These are phyloP conservation scores for Naegleria lovaniensis DNA, from an alignment of 208 protist genomes.

Conservation along the genomic window DNA sequence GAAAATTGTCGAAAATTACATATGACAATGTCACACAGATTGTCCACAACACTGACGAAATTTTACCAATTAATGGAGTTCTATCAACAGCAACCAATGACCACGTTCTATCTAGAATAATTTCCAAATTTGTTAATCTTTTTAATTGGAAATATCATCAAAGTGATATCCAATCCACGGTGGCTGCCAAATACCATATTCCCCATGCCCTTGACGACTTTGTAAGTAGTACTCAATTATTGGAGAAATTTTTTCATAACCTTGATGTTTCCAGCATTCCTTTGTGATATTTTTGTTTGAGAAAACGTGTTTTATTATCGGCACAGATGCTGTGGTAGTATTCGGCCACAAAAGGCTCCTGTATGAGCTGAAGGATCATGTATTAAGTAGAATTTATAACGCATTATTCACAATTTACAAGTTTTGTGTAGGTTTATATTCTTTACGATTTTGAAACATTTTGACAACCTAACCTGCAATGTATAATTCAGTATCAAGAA, in stretches of 20 bases:
- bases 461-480: no score
- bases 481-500: slow-evolving; percentile 19
- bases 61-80: background rate
- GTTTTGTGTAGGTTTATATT: background rate
- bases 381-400: background rate
- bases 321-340: background rate
- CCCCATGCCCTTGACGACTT: slow-evolving; percentile 17
- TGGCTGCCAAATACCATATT: background rate
- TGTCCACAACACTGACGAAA: background rate
- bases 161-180: background rate
- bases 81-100: background rate
- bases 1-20: background rate
- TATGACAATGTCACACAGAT: background rate
- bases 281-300: background rate
- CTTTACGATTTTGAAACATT: no score
- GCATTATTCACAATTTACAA: slow-evolving; percentile 20
- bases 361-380: background rate
- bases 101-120: slow-evolving; percentile 9
- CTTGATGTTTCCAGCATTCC: background rate
- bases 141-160: slow-evolving; percentile 20
- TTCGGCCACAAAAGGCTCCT: background rate
- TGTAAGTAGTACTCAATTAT: background rate
- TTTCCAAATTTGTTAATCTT: background rate
- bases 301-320: background rate
- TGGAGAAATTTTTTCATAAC: background rate